These are phyloP conservation scores for Rhynchosporium secalis DNA, from an alignment of 2,329 filamentous ascomycete species.

Conservation along the genomic window DNA sequence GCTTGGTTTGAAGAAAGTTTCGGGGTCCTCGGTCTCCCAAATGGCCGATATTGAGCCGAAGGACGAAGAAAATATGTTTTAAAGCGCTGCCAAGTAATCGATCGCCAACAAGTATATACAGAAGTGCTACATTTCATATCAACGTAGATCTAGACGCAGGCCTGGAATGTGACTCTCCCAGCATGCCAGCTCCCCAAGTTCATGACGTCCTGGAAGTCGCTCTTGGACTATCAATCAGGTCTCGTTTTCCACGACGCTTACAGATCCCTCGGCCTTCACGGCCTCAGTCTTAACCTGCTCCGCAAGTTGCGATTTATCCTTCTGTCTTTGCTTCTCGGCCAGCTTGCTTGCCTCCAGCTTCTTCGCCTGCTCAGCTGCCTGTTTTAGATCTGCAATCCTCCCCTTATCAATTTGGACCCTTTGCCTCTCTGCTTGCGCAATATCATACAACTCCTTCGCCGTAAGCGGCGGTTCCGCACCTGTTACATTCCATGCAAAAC, in stretches of 20 bases:
- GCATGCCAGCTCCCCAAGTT: too few species aligned
- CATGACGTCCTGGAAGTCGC: background rate
- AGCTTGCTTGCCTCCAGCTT: background rate
- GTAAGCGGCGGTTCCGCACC: background rate
- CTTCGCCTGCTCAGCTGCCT: background rate
- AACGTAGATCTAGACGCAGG: too few species aligned
- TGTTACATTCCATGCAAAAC: background rate
- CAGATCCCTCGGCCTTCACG: background rate
- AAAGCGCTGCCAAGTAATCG: too few species aligned
- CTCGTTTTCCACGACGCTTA: background rate
- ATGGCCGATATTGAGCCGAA: too few species aligned
- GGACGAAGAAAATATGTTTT: too few species aligned
- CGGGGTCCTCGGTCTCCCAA: too few species aligned
- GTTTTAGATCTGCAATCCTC: background rate
- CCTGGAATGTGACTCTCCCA: too few species aligned
- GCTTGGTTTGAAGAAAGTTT: too few species aligned
- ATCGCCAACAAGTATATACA: too few species aligned
- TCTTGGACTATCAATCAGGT: background rate
- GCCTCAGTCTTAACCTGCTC: slow-evolving; percentile 1
- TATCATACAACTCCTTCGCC: background rate
- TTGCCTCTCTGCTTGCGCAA: background rate
- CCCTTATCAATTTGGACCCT: background rate
- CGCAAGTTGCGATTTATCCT: background rate
- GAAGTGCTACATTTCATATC: too few species aligned
- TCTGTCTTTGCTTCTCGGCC: background rate